Evolutionary conservation across 2,329 filamentous ascomycete species (phyloP), one percentile per base, ranked within the genome.

Genomic region (Arthrobotrys pseudoclavata): DNA sequence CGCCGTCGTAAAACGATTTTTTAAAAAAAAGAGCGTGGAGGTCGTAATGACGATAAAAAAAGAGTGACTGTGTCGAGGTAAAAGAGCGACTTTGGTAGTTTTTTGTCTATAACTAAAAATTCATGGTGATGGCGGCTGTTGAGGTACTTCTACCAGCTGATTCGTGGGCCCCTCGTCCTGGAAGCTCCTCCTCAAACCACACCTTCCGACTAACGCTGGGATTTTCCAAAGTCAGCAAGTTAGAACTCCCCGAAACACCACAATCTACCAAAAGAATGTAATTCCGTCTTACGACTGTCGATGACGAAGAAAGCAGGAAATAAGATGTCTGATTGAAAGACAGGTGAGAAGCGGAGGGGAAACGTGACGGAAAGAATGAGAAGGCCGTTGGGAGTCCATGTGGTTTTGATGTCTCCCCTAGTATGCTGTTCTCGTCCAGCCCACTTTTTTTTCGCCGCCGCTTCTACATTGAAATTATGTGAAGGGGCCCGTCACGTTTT

Each of bases 101-200:
- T 76, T 76, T 42, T 76, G 42, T 71, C 55, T 60, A 60, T 60
- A 60, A 71, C 74, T 77, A 77, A 77, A 77, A 77, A 77, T 71
- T 71, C 74, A 77, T 77, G 67, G 74, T 71, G 74, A 77, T 77
- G 74, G 74, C 74, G 74, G 67, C 74, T 77, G 74, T 70, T 77
- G 74, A 77, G 67, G 74, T 77, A 61, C 74, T 77, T 77, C 67
- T 70, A 70, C 68, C 48, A 77, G 67, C 74, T 71, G 74, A 77
- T 77, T 77, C 67, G 74, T 77, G 67, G 37, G 50, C 67, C 42
- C 74, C 74, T 77, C 62, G 74, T 77, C 74, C 74, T 71, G 67
- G 74, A 77, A 71, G 74, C 74, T 77, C 66, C 42, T 64, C 37
- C 60, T 72, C 60, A 66, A 67, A 77, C 71, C 61, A 70, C 74